These are phyloP conservation scores for Ceratocystis huliohia DNA, from an alignment of 2,329 filamentous ascomycete species.

Conservation along the genomic window DNA sequence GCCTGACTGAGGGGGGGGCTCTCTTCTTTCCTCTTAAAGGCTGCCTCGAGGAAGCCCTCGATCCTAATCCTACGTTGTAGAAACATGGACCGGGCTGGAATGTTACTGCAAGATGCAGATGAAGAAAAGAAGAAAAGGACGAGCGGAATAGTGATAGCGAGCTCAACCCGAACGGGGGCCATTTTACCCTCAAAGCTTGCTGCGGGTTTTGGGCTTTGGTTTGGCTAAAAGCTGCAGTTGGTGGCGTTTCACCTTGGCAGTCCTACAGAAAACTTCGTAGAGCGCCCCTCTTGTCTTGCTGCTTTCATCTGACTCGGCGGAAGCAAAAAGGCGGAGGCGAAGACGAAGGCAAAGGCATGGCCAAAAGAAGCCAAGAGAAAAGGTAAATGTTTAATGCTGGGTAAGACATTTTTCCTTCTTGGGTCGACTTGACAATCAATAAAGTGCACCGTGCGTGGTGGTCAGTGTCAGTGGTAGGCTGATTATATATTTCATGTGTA, in stretches of 20 bases:
- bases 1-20: not conserved
- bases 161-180: not conserved
- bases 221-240: not conserved
- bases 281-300: not conserved
- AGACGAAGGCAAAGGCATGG: too few relatives aligned
- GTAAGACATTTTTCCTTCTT: not conserved
- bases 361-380: too few relatives aligned
- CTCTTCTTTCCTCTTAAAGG: not conserved
- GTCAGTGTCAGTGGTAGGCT: too few relatives aligned
- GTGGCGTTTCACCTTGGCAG: not conserved
- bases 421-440: too few relatives aligned
- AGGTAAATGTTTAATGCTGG: too few relatives aligned
- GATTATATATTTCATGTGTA: too few relatives aligned
- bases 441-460: too few relatives aligned
- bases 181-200: not conserved
- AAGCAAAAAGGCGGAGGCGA: not conserved
- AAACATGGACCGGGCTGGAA: not conserved
- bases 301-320: not conserved
- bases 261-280: not conserved
- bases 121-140: not conserved
- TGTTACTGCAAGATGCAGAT: not conserved
- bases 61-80: slow-evolving; percentile 9
- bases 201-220: not conserved
- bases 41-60: not conserved
- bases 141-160: not conserved